Evolutionary conservation across 2,329 filamentous ascomycete species (phyloP), one percentile per base, ranked within the genome.

Genomic region (Fusarium sp.): DNA sequence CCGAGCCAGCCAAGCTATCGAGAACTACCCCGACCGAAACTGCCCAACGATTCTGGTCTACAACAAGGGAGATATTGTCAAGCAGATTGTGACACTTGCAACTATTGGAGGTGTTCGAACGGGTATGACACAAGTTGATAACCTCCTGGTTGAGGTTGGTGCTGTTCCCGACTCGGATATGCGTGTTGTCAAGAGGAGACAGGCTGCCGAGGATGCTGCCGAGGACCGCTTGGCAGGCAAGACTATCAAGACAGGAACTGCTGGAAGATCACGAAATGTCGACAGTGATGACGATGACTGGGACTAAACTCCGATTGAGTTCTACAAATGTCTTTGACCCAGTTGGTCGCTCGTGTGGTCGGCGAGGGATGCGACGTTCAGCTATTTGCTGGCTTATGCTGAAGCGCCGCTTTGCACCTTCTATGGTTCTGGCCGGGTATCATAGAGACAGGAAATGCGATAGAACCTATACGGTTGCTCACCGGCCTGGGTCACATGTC

Each of bases 1-100:
- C 73, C 88, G 91, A 73, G 96, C 91, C 9, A 90, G 93, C 77
- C 89, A 98, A 82, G 97, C 96, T 61, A 98, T 99, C 73, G 96
- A 98, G 79, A 93, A 93, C 42, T 99, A 99, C 79, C 96, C 96
- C 3, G 96, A 98, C 75, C 87, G 88, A 60, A 99, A 99, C 79
- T 97, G 94, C 61, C 96, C 96, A 3, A 99, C 96, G 0, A 93
- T 99, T 37, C 78, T 99, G 67, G 88, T 97, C 0, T 99, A 99
- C 81, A 91, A 91, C 77, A 93, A 97, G 74, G 94, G 93, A 19
- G 93, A 99, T 77, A 97, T 99, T 71, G 90, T 90, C 78, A 93
- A 90, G 82, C 96, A 99, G 81, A 82, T 98, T 53, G 92, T 99
- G n/a, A 98, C 95, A 6, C 82, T 99, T 69, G 87, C 88, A 74